These are phyloP conservation scores for Usnea hakonensis DNA, from an alignment of 495 filamentous ascomycete genomes.

Conservation along the genomic window DNA sequence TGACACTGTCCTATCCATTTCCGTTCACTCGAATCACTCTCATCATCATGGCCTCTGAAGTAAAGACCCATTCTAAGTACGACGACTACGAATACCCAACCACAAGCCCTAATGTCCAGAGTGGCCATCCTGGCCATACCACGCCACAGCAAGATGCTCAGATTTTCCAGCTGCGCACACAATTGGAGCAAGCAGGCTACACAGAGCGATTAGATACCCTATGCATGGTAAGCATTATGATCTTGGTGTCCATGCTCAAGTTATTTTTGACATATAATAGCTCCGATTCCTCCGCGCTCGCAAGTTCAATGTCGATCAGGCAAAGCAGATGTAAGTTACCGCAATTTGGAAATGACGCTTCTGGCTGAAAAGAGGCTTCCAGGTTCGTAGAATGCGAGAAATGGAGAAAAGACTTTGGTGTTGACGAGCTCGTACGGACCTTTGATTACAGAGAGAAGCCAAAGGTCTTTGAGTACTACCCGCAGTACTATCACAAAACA, in stretches of 20 bases:
- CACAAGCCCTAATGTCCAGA: slow-evolving; percentile 55
- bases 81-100: slow-evolving; percentile 93
- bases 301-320: slow-evolving; percentile 79
- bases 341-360: neutral
- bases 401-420: slow-evolving; percentile 80
- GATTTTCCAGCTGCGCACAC: slow-evolving; percentile 71
- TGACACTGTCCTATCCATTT: neutral
- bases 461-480: slow-evolving; percentile 85
- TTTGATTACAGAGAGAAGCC: slow-evolving; percentile 89
- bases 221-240: slow-evolving; percentile 55
- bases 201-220: slow-evolving; percentile 83
- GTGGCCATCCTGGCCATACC: slow-evolving; percentile 84
- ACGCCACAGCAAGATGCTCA: slow-evolving; percentile 83
- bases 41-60: slow-evolving; percentile 33
- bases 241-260: neutral
- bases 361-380: slow-evolving; percentile 1
- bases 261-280: slow-evolving; percentile 32
- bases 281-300: slow-evolving; percentile 86
- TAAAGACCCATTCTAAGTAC: slow-evolving; percentile 79
- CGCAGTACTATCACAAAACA: slow-evolving; percentile 98
- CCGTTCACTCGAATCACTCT: neutral
- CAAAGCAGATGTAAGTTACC: slow-evolving; percentile 73
- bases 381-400: slow-evolving; percentile 90
- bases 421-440: slow-evolving; percentile 71
- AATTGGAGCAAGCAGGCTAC: slow-evolving; percentile 78